These are phyloP conservation scores for Amauroascus verrucosus DNA, from an alignment of 2,329 filamentous ascomycete species.

Conservation along the genomic window DNA sequence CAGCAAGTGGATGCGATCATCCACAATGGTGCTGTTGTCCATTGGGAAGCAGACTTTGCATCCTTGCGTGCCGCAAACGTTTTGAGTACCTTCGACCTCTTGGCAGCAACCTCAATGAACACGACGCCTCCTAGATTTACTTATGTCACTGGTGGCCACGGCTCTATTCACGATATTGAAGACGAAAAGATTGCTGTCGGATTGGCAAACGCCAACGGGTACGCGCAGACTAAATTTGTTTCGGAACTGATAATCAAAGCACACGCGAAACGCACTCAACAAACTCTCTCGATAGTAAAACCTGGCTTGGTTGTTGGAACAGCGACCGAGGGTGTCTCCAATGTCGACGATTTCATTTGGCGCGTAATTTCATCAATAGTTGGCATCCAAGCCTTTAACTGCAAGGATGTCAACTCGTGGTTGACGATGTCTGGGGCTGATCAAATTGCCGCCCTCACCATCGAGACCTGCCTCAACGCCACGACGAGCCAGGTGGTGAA, in stretches of 20 bases:
- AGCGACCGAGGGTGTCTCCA: background rate
- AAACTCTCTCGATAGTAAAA: background rate
- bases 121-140: background rate
- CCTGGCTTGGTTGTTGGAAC: background rate
- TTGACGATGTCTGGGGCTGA: background rate
- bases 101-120: background rate
- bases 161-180: background rate
- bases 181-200: background rate
- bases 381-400: background rate
- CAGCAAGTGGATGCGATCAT: constrained; percentile 40
- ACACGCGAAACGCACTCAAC: background rate
- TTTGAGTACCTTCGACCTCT: background rate
- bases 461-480: background rate
- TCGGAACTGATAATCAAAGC: background rate
- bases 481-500: background rate
- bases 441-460: background rate
- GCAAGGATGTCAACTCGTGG: background rate
- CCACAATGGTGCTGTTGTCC: constrained; percentile 41
- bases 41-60: background rate
- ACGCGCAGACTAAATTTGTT: background rate
- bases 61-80: background rate
- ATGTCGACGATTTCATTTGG: background rate
- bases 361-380: background rate
- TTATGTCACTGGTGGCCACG: background rate
- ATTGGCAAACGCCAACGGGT: background rate